Evolutionary conservation across 1,284 basidiomycete genomes (phyloP).

Genomic region (Ustilago loliicola): DNA sequence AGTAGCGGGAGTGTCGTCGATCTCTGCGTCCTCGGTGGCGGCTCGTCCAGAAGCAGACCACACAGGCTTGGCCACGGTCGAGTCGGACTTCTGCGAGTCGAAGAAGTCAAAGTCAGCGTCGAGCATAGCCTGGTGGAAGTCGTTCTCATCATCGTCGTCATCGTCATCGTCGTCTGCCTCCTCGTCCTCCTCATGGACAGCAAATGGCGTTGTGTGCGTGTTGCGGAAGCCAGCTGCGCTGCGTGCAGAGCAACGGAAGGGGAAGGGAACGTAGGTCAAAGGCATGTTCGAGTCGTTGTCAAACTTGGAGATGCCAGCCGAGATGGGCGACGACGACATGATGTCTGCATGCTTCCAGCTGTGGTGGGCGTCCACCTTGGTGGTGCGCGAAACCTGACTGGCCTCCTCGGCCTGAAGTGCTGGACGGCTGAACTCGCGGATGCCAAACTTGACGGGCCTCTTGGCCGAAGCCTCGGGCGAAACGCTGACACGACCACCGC

Average conservation of each 20-base stretch:
- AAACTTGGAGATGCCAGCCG: slow-evolving; percentile 37
- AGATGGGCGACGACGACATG: slow-evolving; percentile 42
- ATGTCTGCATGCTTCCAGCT: slow-evolving; percentile 28
- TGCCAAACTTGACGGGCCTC: slow-evolving; percentile 32
- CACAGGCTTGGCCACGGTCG: slow-evolving; percentile 9
- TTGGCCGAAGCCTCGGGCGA: slow-evolving; percentile 47
- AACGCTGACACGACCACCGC: slow-evolving; percentile 48
- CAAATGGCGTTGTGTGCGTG: slow-evolving; percentile 24
- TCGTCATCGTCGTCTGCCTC: slow-evolving; percentile 56
- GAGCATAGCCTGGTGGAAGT: slow-evolving; percentile 67
- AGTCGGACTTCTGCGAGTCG: slow-evolving; percentile 40
- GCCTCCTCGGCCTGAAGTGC: slow-evolving; percentile 5
- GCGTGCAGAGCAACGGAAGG: slow-evolving; percentile 26
- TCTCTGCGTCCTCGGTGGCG: slow-evolving; percentile 38
- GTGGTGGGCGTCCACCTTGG: slow-evolving; percentile 11
- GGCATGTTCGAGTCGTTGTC: slow-evolving; percentile 29
- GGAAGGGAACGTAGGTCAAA: slow-evolving; percentile 33
- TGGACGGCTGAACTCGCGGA: slow-evolving; percentile 20
- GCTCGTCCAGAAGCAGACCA: slow-evolving; percentile 26
- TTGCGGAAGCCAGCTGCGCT: slow-evolving; percentile 15
- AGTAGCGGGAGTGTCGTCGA: slow-evolving; percentile 57
- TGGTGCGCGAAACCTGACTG: slow-evolving; percentile 13
- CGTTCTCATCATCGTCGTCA: slow-evolving; percentile 65
- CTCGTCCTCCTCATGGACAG: slow-evolving; percentile 15
- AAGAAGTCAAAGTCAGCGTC: slow-evolving; percentile 62